Evolutionary conservation across 176 grass and related monocot genomes (phyloP), one percentile per base, ranked within the genome.

Genomic region (Dactylis glomerata): DNA sequence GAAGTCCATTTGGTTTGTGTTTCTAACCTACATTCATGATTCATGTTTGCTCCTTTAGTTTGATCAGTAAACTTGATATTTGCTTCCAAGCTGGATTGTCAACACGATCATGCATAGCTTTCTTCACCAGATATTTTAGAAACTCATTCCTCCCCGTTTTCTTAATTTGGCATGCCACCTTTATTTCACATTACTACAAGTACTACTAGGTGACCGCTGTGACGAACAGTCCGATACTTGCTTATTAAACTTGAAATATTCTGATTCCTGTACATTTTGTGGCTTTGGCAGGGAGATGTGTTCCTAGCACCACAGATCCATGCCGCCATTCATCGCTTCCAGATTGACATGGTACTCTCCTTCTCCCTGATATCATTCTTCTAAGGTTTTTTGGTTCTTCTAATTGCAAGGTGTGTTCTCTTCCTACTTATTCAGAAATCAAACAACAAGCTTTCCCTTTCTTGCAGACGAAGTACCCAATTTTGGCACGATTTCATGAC

Each of bases 1-100:
- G 85, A 95, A 69, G 67, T 92, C 75, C 87, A 90, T 90, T 68
- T 98, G 92, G 96, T 98, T 71, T 67, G 87, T 91, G 28, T 86
- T 56, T 51, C 74, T 83, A 82, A 33, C 14, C 33, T 30, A 79
- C 51, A 5, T 80, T 91, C 12, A 76, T 75, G 27, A 52, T 79
- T 9, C 38, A 87, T 71, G 27, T 42, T 76, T 71, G 33, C 23
- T 44, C 12, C 26, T 70, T 85, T 78, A 17, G 31, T 16, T 76
- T 82, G 19, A 83, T 61, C 24, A 34, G 57, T 76, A 56, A 66
- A 4, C 34, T 52, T 24, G 51, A 67, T 83, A 56, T 75, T 46
- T 24, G 34, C 49, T 37, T 58, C 16, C 55, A 17, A 30, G 22
- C 31, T 46, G 44, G 11, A 46, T 46, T 12, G 44, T 46, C 38